Evolutionary conservation across 768 basidiomycete genomes (phyloP), one percentile per base, ranked within the genome.

Genomic region (Leucocoprinus leucothites): DNA sequence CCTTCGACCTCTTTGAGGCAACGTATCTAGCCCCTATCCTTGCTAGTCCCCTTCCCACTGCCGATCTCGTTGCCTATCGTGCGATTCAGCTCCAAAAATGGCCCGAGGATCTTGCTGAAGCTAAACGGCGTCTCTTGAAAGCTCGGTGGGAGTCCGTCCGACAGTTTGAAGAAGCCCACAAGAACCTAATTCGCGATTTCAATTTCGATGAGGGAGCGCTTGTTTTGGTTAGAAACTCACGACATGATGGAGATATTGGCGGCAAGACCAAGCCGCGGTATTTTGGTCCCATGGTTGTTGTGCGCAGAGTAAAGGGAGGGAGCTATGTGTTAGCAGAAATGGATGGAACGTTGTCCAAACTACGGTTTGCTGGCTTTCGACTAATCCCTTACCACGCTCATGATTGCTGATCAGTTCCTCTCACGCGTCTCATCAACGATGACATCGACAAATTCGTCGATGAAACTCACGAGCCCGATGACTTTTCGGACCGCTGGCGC

Each of bases 261-360:
- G 53, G 2, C 72, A n/a, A 72, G 42, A 60, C 63, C 8, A 60
- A 60, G 19, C 59, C 64, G 19, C 25, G 65, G 9, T 74, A 74
- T 51, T 49, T 68, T 8, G 74, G 73, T 9, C 74, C 73, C 0
- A 63, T 66, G 25, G 51, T 67, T 2, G 67, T 75, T 0, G 43
- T 71, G 3, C 28, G 57, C 16, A 55, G 61, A 9, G 66, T 59
- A 11, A 44, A 18, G 14, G 63, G 67, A 1, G 66, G 66, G 14
- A 50, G 63, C 7, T 69, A 68, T 36, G 51, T 63, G n/a, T 34
- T 69, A 2, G 58, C 58, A 1, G 65, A 68, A 54, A 38, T 69
- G 6, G 61, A 67, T 45, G 65, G 68, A 0, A 48, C 65, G 2
- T 51, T 67, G 0, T 61, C 56, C 5, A 34, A 34, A 34, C 13